Percentiles rank a stretch among this genome's conserved stretches.
Conservation (phyloP, 2,329 filamentous ascomycete genomes). For the Cordyceps cateniannulata region DNA sequence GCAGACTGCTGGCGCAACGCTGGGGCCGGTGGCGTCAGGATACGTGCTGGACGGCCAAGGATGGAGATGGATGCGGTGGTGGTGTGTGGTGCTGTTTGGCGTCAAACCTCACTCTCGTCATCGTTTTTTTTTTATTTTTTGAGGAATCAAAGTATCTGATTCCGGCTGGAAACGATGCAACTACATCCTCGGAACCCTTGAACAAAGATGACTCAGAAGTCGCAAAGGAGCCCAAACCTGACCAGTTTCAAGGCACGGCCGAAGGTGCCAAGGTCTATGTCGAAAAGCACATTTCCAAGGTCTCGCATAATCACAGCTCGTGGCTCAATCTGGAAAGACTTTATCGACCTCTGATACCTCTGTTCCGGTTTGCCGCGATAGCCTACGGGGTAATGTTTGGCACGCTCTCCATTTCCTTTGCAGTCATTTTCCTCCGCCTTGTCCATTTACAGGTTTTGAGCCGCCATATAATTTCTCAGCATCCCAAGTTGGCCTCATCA, state of each 20-base stretch:
- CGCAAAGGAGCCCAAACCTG: too few relatives aligned
- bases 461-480: constrained; percentile 26
- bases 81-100: constrained; percentile 8
- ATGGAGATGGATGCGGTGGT: constrained; percentile 25
- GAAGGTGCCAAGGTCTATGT: too few relatives aligned
- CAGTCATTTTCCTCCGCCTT: not conserved
- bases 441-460: not conserved
- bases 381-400: constrained; percentile 3
- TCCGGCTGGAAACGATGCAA: not conserved
- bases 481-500: constrained; percentile 20
- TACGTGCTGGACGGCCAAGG: constrained; percentile 19
- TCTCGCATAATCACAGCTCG: not conserved
- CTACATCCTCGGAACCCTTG: too few relatives aligned
- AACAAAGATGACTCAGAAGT: too few relatives aligned
- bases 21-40: constrained; percentile 17
- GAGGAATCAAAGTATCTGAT: not conserved
- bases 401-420: not conserved
- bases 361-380: not conserved
- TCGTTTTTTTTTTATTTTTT: constrained; percentile 2
- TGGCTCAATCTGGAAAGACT: not conserved
- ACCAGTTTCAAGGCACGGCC: too few relatives aligned
- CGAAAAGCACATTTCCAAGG: not conserved
- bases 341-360: not conserved
- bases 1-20: constrained; percentile 21
- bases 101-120: not conserved